phyloP scores from a whole-genome alignment of 2,329 filamentous ascomycete species.

The Nigrospora osmanthi region DNA sequence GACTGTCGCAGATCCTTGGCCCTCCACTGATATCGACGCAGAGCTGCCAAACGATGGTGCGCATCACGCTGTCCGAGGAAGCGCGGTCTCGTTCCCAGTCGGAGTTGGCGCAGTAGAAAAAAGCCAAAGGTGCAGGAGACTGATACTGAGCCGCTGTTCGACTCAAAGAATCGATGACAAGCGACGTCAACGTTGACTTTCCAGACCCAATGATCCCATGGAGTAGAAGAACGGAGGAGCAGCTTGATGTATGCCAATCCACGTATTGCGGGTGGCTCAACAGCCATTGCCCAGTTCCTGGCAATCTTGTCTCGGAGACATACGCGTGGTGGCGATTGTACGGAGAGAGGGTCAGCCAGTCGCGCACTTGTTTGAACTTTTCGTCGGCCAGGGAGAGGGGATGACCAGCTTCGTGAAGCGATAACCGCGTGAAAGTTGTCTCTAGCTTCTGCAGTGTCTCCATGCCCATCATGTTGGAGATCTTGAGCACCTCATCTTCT shows the following conservation, averaged over 20 bases:
- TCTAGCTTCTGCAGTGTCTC: neutral
- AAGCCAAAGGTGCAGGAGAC: neutral
- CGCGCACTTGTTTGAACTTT: neutral
- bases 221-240: neutral
- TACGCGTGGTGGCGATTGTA: neutral
- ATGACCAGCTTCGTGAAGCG: neutral
- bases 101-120: neutral
- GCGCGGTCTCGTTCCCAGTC: neutral
- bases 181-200: neutral
- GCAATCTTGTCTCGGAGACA: neutral
- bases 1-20: neutral
- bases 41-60: neutral
- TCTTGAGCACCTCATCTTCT: neutral
- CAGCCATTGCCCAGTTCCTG: neutral
- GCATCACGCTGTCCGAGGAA: neutral
- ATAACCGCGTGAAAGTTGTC: neutral
- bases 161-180: neutral
- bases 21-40: neutral
- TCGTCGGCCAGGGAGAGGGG: neutral
- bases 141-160: neutral
- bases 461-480: neutral
- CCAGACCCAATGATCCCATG: neutral
- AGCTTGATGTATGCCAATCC: neutral
- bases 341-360: neutral
- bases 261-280: neutral